Evolutionary conservation across 2,329 filamentous ascomycete genomes (phyloP), one percentile per base, ranked within the genome.

Genomic region (Diplodia corticola): DNA sequence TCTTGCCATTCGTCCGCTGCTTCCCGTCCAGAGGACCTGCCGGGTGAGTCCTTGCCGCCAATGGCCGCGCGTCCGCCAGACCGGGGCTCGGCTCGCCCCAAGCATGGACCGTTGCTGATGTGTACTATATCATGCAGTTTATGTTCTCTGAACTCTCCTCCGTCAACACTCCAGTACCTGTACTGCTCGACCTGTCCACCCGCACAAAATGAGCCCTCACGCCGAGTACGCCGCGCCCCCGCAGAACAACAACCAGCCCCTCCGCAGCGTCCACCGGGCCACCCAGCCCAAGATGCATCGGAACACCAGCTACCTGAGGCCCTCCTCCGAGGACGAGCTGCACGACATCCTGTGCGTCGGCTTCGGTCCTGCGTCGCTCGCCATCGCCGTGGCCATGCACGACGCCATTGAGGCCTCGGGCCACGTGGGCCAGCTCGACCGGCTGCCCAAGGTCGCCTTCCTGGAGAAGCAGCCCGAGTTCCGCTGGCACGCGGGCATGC

Each of bases 401-500:
- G 94, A 98, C 77, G 81, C 87, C n/a, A 57, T 67, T 40, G 65
- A 67, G 59, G 59, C 79, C 91, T 59, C 64, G 17, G 64, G 85
- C 87, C 74, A 75, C 80, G 50, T 71, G 84, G 69, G 54, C 24
- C 54, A 53, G 64, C 72, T 74, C 44, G 78, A 82, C 67, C 73
- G 75, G 66, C 71, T 78, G 51, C 91, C 92, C 55, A 92, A 91
- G 75, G 88, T 96, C 3, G 85, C 91, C 51, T 98, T 97, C 79
- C 80, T 98, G 26, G 94, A 98, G 82, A 90, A 91, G 77, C 94
- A 98, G 79, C 74, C 83, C 35, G 81, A 84, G 55, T 98, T 98
- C 75, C 88, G 91, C 67, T 98, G 94, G 94, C 94, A 98, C 78
- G 89, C 92, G 0, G 94, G 94, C 67, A 98, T 98, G 94, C 87